Evolutionary conservation across 495 filamentous ascomycete species (phyloP).

Genomic region (Talaromyces borbonicus): DNA sequence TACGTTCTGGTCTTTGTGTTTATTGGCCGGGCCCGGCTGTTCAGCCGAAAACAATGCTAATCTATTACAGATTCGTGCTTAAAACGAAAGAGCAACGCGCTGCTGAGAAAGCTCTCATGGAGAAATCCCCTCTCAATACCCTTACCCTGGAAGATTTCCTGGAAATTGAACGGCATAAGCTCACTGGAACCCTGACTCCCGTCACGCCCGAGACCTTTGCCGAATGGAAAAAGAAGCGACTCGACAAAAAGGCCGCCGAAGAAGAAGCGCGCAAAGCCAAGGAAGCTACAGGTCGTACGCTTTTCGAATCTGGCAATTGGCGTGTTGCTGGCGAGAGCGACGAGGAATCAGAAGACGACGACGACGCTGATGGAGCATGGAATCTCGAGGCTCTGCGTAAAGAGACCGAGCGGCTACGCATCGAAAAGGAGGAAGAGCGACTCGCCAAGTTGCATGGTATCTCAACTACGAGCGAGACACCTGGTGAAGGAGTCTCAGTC

Average conservation of each 20-base stretch:
- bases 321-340: slow-evolving; percentile 54
- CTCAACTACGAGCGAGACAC: not conserved
- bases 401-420: slow-evolving; percentile 56
- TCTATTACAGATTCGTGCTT: slow-evolving; percentile 65
- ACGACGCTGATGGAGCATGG: slow-evolving; percentile 49
- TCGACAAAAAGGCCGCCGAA: slow-evolving; percentile 94
- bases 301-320: slow-evolving; percentile 98
- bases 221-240: slow-evolving; percentile 86
- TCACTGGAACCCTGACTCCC: slow-evolving; percentile 82
- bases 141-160: slow-evolving; percentile 96
- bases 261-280: slow-evolving; percentile 79
- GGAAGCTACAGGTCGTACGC: slow-evolving; percentile 84
- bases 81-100: slow-evolving; percentile 97
- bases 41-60: too few relatives aligned
- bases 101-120: slow-evolving; percentile 93
- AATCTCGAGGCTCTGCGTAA: slow-evolving; percentile 66
- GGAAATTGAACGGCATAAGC: slow-evolving; percentile 86
- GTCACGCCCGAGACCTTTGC: slow-evolving; percentile 88
- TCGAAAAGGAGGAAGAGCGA: slow-evolving; percentile 36
- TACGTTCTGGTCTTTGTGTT: not conserved
- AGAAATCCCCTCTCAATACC: slow-evolving; percentile 90
- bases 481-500: slow-evolving; percentile 2
- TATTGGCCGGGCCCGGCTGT: too few relatives aligned
- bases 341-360: slow-evolving; percentile 47
- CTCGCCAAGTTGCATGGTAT: slow-evolving; percentile 26